A percentile compares a stretch with the other conserved stretches of the same genome.
Evolutionary conservation across 2,329 filamentous ascomycete species (phyloP).

Genomic region (Fusarium sp.): DNA sequence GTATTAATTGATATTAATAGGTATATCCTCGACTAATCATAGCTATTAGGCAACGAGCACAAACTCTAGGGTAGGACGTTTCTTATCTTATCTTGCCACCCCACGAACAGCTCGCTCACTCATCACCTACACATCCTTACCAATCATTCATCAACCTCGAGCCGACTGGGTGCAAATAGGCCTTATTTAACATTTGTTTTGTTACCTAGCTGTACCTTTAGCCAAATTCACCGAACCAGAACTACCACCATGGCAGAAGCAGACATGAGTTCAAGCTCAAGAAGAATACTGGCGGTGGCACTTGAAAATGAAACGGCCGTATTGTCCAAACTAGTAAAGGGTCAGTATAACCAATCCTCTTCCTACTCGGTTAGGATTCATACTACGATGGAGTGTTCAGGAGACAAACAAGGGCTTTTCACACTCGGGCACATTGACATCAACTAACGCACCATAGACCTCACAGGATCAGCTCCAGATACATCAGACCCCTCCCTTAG

Average conservation of each 20-base stretch:
- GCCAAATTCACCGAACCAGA: fast-evolving
- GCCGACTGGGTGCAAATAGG: not conserved
- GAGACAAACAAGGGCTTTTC: too few species aligned
- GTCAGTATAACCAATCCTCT: constrained; percentile 51
- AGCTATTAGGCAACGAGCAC: not conserved
- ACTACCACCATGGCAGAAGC: constrained; percentile 35
- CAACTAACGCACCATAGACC: constrained; percentile 56
- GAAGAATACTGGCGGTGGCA: constrained; percentile 71
- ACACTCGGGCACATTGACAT: not conserved
- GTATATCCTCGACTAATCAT: too few species aligned
- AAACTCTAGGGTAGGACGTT: constrained; percentile 3
- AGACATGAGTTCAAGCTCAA: constrained; percentile 46
- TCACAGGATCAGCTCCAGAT: constrained; percentile 62
- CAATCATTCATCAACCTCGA: constrained; percentile 27
- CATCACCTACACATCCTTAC: constrained; percentile 40
- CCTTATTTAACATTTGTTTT: not conserved
- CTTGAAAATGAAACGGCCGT: constrained; percentile 61
- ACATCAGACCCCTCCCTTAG: constrained; percentile 54
- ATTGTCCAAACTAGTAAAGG: constrained; percentile 66
- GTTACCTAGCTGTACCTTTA: fast-evolving
- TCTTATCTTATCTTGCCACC: constrained; percentile 43
- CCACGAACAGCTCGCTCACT: constrained; percentile 29
- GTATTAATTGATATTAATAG: too few species aligned
- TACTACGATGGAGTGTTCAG: too few species aligned
- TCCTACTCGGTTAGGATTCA: not conserved